A percentile compares a stretch with the other conserved stretches of the same genome.
Evolutionary conservation across 1,139 yeast genomes (phyloP).

Genomic region (Casaregolazyma lundiana): DNA sequence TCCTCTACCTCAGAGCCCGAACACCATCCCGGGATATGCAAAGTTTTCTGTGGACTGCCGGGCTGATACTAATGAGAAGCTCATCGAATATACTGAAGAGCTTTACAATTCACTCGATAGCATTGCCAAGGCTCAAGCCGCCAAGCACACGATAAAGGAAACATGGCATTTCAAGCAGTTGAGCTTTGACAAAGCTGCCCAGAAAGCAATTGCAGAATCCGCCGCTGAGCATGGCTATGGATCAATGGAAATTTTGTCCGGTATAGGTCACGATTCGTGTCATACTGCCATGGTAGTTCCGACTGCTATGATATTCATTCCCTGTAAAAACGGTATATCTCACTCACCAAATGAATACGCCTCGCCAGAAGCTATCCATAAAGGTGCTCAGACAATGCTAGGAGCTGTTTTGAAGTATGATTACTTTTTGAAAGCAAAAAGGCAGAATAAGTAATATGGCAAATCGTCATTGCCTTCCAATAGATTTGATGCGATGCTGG

Average conservation of each 20-base stretch:
- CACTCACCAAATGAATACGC: conserved; percentile 67
- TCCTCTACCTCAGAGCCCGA: conserved; percentile 55
- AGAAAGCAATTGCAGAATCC: conserved; percentile 47
- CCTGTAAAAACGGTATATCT: conserved; percentile 64
- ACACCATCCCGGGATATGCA: conserved; percentile 62
- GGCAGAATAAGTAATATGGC: no score
- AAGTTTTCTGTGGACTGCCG: conserved; percentile 50
- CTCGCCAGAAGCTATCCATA: conserved; percentile 55
- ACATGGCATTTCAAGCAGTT: conserved; percentile 49
- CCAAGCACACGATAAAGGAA: conserved; percentile 41
- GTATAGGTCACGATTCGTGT: conserved; percentile 74
- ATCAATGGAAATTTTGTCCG: conserved; percentile 50
- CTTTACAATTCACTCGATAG: conserved; percentile 38
- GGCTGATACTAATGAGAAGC: conserved; percentile 46
- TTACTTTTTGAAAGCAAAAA: conserved; percentile 21
- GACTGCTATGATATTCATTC: conserved; percentile 71
- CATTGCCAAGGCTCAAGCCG: conserved; percentile 38
- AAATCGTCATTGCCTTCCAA: no score
- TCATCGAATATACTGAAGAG: conserved; percentile 40
- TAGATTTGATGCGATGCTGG: no score
- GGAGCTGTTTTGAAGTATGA: conserved; percentile 59
- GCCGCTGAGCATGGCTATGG: conserved; percentile 49
- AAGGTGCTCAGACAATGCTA: conserved; percentile 55
- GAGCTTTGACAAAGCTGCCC: conserved; percentile 48
- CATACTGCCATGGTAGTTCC: conserved; percentile 53